Base-by-base conservation (phyloP, 2,329 filamentous ascomycete genomes). In the Penicillium sp. region DNA sequence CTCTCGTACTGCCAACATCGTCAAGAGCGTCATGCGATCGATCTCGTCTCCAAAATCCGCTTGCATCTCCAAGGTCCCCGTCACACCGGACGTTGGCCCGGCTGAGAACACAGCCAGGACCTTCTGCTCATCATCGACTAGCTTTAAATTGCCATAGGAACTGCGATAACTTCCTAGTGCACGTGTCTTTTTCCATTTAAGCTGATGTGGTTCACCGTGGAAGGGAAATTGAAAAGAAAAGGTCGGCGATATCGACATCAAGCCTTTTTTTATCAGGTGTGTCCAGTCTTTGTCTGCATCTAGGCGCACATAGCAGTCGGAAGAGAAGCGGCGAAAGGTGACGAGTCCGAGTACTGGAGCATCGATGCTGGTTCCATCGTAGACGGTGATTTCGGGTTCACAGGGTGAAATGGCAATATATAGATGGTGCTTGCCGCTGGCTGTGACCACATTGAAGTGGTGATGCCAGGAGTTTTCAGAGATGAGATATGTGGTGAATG, bases 71-170 rank as follows among this genome's bases (percentile, higher is more conserved):
- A 35, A 18, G n/a, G 1, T 13, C 14, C 32, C 32, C 2, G 32
- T 23, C 10, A 35, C 32, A 18, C 26, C 26, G 8, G 23, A 11
- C 8, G 27, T 18, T 2, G 22, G 22, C 15, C 18, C 32, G 10
- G 22, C 22, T n/a, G 32, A 35, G 23, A 35, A 35, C 14, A 35
- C 32, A 11, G 32, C 32, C 5, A 35, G 11, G 15, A 28, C 32
- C 18, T 35, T 25, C 9, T 18, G 14, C 5, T 20, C 17, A n/a
- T 35, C 32, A 15, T 35, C 32, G 10, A 35, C 9, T 4, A 35
- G 23, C 27, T 35, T 35, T 9, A 35, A 18, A 28, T 35, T 28
- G 2, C 32, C 32, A 27, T 35, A 16, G 17, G 32, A 25, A 12
- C 22, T 12, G n/a, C 23, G 32, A 27, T 35, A 25, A 4, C 27